Evolutionary conservation across 1,139 yeast species (phyloP).

Genomic region (Diutina mesorugosa): DNA sequence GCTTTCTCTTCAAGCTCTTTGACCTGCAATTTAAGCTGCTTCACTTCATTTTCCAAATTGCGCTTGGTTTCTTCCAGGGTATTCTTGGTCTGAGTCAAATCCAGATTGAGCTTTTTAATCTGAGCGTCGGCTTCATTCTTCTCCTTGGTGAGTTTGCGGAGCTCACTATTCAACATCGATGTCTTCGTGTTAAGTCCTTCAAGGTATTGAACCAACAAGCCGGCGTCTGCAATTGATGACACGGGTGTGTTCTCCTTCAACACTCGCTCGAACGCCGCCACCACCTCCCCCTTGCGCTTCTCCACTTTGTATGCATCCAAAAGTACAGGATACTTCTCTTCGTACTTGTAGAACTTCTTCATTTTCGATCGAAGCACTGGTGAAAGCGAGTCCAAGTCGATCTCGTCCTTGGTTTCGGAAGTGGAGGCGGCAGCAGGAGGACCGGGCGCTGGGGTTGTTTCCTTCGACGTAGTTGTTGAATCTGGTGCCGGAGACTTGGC

Average conservation of each 20-base stretch:
- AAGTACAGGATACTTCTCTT: slow-evolving; percentile 73
- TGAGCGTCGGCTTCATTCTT: slow-evolving; percentile 9
- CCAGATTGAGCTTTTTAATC: slow-evolving; percentile 8
- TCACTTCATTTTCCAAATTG: slow-evolving; percentile 3
- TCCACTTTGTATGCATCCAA: slow-evolving; percentile 78
- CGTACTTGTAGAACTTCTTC: slow-evolving; percentile 74
- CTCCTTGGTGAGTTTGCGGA: slow-evolving; percentile 13
- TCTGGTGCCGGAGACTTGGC: background rate
- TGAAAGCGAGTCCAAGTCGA: slow-evolving; percentile 33
- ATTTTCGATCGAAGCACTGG: slow-evolving; percentile 47
- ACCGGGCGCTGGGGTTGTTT: background rate
- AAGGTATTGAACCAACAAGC: slow-evolving; percentile 55
- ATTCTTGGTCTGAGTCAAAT: slow-evolving; percentile 4
- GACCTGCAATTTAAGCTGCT: background rate
- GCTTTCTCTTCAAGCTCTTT: background rate
- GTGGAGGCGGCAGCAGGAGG: background rate
- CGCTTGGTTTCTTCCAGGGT: slow-evolving; percentile 7
- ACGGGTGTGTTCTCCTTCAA: slow-evolving; percentile 75
- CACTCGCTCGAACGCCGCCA: slow-evolving; percentile 56
- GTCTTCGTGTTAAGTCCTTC: slow-evolving; percentile 50
- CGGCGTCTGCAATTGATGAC: slow-evolving; percentile 60
- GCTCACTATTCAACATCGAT: slow-evolving; percentile 41
- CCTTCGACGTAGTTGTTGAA: background rate
- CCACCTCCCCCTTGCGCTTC: slow-evolving; percentile 51
- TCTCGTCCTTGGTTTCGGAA: slow-evolving; percentile 5